Evolutionary conservation across 2,329 filamentous ascomycete genomes (phyloP), one percentile per base, ranked within the genome.

Genomic region (Ophiostoma ulmi): DNA sequence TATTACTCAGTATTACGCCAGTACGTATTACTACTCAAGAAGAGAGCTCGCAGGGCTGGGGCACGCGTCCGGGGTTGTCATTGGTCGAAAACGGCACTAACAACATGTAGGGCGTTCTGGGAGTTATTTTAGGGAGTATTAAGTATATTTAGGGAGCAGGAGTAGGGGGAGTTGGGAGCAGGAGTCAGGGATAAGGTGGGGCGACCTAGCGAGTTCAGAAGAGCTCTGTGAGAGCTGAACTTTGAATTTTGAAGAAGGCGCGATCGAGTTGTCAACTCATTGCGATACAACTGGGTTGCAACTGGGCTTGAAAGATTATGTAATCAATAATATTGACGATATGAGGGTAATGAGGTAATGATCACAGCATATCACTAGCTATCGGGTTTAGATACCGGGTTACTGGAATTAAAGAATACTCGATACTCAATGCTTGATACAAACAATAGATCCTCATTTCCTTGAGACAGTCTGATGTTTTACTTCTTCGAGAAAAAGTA

Each of bases 11-110:
- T 38, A 41, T 26, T 44, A 26, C n/a, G 10, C 52, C n/a, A 22
- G n/a, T 58, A 26, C 52, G n/a, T 13, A 26, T n/a, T n/a, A n/a
- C 5, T 41, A 31, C 31, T 31, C 31, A 31, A 31, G 31, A 48
- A 48, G 44, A 48, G 52, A 58, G 52, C 52, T 58, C 52, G 52
- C 52, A 58, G 52, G 52, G 52, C 52, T 22, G 52, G 52, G 52
- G 52, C n/a, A 58, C 52, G 52, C 52, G 52, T 58, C 52, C 26
- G 52, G 22, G 11, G 52, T 26, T 58, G 22, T 13, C 8, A 58
- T 58, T 58, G 52, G 52, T 14, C 52, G 17, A 17, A 14, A 39
- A 13, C 1, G 38, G 38, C 38, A 48, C 44, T 48, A 48, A 7
- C 17, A 48, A 20, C 41, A 14, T 44, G 44, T 48, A 48, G 44